Evolutionary conservation across 176 grass and related monocot species (phyloP).

Genomic region (Echinochloa phyllopogon): DNA sequence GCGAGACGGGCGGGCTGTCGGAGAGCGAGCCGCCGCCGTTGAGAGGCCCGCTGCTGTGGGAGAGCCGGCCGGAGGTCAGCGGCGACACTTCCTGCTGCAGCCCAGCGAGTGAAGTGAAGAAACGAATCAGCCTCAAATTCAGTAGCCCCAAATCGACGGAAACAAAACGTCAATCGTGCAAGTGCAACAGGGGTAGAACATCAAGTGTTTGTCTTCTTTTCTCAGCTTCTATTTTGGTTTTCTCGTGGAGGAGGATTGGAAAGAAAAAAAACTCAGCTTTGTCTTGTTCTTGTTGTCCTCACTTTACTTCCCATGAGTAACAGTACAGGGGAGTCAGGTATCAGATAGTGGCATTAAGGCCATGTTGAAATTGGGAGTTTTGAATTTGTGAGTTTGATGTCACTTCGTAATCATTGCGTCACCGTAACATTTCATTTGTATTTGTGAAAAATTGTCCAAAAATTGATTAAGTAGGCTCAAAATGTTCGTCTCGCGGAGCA

Average conservation of each 20-base stretch:
- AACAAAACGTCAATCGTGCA: slow-evolving; percentile 27
- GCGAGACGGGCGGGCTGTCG: slow-evolving; percentile 94
- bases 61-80: slow-evolving; percentile 94
- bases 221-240: background rate
- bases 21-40: slow-evolving; percentile 86
- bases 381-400: too few species aligned
- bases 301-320: background rate
- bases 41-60: slow-evolving; percentile 95
- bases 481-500: too few species aligned
- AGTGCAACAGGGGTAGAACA: background rate
- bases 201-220: background rate
- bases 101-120: background rate
- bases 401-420: too few species aligned
- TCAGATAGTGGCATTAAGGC: slow-evolving; percentile 33
- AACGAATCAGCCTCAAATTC: slow-evolving; percentile 9
- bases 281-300: slow-evolving; percentile 51
- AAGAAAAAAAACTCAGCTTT: slow-evolving; percentile 8
- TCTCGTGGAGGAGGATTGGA: background rate
- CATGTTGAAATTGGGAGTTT: too few species aligned
- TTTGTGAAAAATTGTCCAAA: too few species aligned
- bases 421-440: too few species aligned
- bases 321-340: slow-evolving; percentile 40
- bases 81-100: slow-evolving; percentile 72
- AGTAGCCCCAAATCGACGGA: background rate
- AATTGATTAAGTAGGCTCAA: too few species aligned